Conservation (phyloP, 768 basidiomycete genomes). For the Sporobolomyces roseus region DNA sequence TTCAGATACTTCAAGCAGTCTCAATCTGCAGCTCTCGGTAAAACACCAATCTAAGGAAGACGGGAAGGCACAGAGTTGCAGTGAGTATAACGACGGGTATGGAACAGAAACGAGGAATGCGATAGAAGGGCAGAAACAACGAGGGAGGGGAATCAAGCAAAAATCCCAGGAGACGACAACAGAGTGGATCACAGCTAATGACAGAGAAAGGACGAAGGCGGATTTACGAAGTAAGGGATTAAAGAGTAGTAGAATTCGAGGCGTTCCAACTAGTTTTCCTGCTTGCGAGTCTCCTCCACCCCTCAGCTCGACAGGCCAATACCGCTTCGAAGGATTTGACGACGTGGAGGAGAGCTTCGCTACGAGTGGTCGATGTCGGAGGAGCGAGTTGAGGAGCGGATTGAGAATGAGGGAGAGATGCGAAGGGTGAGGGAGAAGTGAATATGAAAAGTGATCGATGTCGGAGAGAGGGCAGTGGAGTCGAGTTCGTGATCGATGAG, state of each 20-base stretch:
- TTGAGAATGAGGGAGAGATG: neutral
- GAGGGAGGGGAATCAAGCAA: no score
- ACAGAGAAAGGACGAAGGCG: neutral
- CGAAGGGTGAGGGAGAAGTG: neutral
- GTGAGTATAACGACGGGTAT: no score
- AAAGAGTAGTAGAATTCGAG: neutral
- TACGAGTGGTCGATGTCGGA: neutral
- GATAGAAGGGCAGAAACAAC: no score
- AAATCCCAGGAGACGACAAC: neutral
- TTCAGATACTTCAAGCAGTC: no score
- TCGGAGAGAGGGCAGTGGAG: no score
- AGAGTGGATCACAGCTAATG: no score
- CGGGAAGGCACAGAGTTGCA: no score
- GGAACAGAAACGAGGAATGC: no score
- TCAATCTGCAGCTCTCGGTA: no score
- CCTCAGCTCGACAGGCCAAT: constrained; percentile 18
- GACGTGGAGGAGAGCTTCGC: constrained; percentile 15
- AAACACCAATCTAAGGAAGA: no score
- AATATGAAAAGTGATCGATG: neutral
- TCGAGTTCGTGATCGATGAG: no score
- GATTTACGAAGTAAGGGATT: neutral
- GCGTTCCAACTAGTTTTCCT: neutral
- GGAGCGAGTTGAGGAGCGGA: constrained; percentile 3
- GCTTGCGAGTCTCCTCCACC: constrained; percentile 16
- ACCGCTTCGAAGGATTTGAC: constrained; percentile 29